Evolutionary conservation across 352 stramenopile species (phyloP).

Genomic region (Globisporangium camurandrum): DNA sequence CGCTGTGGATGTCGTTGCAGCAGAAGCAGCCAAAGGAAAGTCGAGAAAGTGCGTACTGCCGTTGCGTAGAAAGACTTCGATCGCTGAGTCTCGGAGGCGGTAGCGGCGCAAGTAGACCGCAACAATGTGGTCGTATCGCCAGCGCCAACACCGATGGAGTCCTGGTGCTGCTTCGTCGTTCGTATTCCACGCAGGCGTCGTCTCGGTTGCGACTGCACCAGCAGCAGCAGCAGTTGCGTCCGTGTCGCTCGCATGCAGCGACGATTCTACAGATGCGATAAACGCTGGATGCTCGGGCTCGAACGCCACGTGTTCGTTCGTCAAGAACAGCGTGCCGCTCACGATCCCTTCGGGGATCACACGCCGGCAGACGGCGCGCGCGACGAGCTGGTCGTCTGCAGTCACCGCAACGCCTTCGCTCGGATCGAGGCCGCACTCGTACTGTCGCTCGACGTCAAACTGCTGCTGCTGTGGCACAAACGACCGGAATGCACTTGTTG

Average conservation of each 20-base stretch:
- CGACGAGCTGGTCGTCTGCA: conserved; percentile 56
- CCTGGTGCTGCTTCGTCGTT: conserved; percentile 57
- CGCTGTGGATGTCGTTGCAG: no score
- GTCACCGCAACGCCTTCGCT: conserved; percentile 50
- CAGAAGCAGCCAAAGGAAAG: conserved; percentile 56
- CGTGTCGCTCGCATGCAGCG: background rate
- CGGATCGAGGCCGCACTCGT: conserved; percentile 59
- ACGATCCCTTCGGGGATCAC: conserved; percentile 75
- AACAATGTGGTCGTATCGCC: conserved; percentile 73
- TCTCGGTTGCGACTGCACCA: background rate
- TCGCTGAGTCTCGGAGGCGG: conserved; percentile 67
- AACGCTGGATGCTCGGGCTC: conserved; percentile 32
- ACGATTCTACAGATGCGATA: no score
- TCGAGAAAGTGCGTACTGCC: conserved; percentile 78
- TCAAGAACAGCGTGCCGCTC: conserved; percentile 55
- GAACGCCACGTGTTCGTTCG: conserved; percentile 55
- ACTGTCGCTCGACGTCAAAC: conserved; percentile 22
- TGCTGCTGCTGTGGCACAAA: conserved; percentile 18
- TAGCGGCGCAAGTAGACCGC: conserved; percentile 77
- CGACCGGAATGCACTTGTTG: conserved; percentile 6
- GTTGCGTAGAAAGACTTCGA: conserved; percentile 80
- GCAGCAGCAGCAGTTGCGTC: background rate
- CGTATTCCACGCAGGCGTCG: background rate
- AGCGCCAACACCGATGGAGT: conserved; percentile 66
- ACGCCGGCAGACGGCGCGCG: conserved; percentile 48